phyloP scores from a whole-genome alignment of 1,139 yeast genomes.

The Meyerozyma smithsonii region DNA sequence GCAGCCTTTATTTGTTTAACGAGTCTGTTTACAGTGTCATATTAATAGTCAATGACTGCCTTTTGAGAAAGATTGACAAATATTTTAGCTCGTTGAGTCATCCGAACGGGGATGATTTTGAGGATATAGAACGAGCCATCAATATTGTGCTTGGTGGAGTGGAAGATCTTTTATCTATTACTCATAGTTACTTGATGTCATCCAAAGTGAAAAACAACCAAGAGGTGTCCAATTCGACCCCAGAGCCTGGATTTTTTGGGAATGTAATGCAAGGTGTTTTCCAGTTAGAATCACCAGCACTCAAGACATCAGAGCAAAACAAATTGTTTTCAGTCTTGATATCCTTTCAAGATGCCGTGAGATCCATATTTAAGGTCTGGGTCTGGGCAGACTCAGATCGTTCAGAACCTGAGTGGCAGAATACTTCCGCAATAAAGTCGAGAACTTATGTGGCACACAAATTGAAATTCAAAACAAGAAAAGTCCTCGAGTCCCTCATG shows the following conservation, averaged over 20 bases:
- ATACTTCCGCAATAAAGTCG: constrained; percentile 33
- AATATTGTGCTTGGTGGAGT: constrained; percentile 58
- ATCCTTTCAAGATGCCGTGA: constrained; percentile 60
- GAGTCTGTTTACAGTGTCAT: constrained; percentile 50
- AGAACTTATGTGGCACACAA: constrained; percentile 60
- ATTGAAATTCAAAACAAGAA: constrained; percentile 68
- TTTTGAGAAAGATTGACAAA: constrained; percentile 41
- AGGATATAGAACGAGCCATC: constrained; percentile 42
- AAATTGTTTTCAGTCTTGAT: constrained; percentile 52
- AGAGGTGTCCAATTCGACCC: constrained; percentile 9
- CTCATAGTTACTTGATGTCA: constrained; percentile 53
- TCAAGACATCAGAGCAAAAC: constrained; percentile 49
- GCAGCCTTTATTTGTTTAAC: constrained; percentile 43
- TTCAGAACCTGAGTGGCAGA: constrained; percentile 9
- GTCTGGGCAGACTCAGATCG: constrained; percentile 59
- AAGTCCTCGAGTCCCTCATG: constrained; percentile 64
- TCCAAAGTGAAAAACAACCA: constrained; percentile 22
- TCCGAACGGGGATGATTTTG: constrained; percentile 9
- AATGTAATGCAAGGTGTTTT: constrained; percentile 84
- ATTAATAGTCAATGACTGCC: constrained; percentile 43
- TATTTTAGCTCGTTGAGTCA: constrained; percentile 24
- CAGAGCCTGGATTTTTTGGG: constrained; percentile 60
- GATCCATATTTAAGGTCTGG: constrained; percentile 63
- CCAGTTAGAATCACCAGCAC: constrained; percentile 67
- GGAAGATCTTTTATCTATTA: constrained; percentile 55